phyloP scores from a whole-genome alignment of 1,139 yeast species.

The Debaryomycetaceae sp. region DNA sequence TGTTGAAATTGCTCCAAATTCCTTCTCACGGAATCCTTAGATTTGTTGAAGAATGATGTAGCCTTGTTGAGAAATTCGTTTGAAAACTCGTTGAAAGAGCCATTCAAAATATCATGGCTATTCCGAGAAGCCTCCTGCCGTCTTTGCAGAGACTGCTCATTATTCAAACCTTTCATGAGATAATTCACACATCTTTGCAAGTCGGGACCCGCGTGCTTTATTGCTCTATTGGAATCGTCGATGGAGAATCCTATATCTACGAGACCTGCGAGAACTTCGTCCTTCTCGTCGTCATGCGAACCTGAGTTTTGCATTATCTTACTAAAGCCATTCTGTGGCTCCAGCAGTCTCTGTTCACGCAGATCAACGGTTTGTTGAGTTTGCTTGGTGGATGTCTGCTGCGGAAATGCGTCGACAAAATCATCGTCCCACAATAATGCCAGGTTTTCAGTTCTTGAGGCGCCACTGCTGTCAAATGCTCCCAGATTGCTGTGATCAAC shows the following conservation, averaged over 20 bases:
- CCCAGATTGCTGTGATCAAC: not conserved
- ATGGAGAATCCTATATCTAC: conserved; percentile 77
- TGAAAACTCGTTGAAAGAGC: conserved; percentile 57
- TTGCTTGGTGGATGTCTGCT: not conserved
- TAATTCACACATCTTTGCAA: conserved; percentile 65
- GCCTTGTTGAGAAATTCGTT: conserved; percentile 63
- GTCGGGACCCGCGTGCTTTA: conserved; percentile 54
- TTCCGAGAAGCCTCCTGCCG: not conserved
- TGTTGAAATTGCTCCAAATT: conserved; percentile 61
- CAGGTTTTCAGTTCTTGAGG: not conserved
- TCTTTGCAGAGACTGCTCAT: not conserved
- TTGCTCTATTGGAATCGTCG: conserved; percentile 60
- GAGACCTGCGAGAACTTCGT: conserved; percentile 62
- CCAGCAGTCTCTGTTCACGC: not conserved
- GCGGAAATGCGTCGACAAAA: conserved; percentile 35
- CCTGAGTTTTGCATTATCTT: not conserved
- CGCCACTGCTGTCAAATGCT: not conserved
- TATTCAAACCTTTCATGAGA: conserved; percentile 43
- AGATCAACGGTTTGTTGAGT: not conserved
- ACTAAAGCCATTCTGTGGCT: not conserved
- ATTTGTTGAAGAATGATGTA: conserved; percentile 55
- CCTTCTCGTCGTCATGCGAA: conserved; percentile 19
- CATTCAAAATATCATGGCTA: conserved; percentile 12
- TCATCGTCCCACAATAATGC: conserved; percentile 38
- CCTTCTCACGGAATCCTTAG: conserved; percentile 59